Base-by-base conservation (phyloP, 2,329 filamentous ascomycete species). In the Clarireedia sp. region DNA sequence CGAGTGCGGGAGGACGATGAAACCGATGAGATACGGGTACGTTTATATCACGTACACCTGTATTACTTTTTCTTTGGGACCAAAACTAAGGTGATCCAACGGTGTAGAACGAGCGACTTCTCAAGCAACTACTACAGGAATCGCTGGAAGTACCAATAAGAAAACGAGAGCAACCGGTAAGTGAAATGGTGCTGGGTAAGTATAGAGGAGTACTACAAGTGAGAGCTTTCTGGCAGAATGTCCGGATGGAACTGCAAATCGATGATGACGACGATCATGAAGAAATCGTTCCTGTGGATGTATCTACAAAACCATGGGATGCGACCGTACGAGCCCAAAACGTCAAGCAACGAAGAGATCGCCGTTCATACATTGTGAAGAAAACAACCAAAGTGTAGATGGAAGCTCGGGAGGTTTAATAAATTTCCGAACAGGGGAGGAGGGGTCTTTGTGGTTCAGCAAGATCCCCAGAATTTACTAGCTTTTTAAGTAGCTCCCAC, bases 151-250 rank as follows among this genome's bases (percentile, higher is more conserved):
- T 16, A 23, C 19, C 36, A 29, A n/a, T 26, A 37, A 24, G 46
- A 26, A 21, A 40, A 55, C 17, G 10, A 5, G 14, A 47, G 9
- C 45, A 24, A 37, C 41, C 19, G n/a, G 26, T 43, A 17, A 44
- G 21, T 23, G 14, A 37, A 52, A 51, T 23, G 24, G 7, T 5
- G 24, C 40, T 29, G 29, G 24, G 51, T 14, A 14, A 53, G 3
- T 50, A 54, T 23, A 55, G 59, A 54, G 52, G 55, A 29, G 53
- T 56, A 33, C 29, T 58, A 10, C 36, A 61, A 43, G 47, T 46
- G 17, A 59, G 59, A 54, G 55, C 55, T 12, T 64, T 59, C 51
- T 65, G 63, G 63, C 55, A 57, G 5, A 54, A 62, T 14, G 29
- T 64, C 16, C 59, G 61, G 47, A 51, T 26, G 36, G 37, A 59